These are phyloP conservation scores for Tolypocladium inflatum DNA, from an alignment of 2,329 filamentous ascomycete genomes.

Conservation along the genomic window DNA sequence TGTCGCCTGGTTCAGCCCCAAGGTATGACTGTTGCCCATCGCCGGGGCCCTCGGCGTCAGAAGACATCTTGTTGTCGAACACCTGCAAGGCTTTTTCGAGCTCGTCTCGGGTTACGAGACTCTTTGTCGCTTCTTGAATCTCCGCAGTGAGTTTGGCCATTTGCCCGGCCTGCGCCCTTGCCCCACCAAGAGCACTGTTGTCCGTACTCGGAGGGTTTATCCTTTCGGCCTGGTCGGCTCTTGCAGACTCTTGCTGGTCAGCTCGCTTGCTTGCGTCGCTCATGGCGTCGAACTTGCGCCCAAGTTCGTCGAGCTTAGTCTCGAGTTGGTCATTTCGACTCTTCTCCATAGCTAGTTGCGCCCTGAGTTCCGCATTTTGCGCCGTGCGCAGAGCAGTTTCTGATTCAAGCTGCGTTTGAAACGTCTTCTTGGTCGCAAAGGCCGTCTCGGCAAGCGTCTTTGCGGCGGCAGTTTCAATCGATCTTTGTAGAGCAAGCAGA, in stretches of 20 bases:
- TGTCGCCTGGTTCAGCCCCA: not conserved
- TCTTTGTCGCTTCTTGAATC: not conserved
- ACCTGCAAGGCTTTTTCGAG: not conserved
- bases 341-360: slow-evolving; percentile 2
- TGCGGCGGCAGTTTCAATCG: not conserved
- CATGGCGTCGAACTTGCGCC: slow-evolving; percentile 1
- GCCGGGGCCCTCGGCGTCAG: not conserved
- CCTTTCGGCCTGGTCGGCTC: not conserved
- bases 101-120: not conserved
- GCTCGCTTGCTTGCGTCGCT: not conserved
- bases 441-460: not conserved
- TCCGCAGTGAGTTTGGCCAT: not conserved
- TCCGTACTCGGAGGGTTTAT: not conserved
- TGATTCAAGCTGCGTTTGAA: slow-evolving; percentile 1
- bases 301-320: slow-evolving; percentile 12
- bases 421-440: not conserved
- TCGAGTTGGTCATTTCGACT: slow-evolving; percentile 11
- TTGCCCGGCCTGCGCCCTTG: not conserved
- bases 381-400: slow-evolving; percentile 1
- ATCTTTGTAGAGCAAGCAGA: not conserved
- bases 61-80: slow-evolving; percentile 3
- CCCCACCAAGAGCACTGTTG: not conserved
- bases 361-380: slow-evolving; percentile 2
- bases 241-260: not conserved
- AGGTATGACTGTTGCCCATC: not conserved